phyloP scores from a whole-genome alignment of 805 yeast genomes.

The Pichia phayaonensis region DNA sequence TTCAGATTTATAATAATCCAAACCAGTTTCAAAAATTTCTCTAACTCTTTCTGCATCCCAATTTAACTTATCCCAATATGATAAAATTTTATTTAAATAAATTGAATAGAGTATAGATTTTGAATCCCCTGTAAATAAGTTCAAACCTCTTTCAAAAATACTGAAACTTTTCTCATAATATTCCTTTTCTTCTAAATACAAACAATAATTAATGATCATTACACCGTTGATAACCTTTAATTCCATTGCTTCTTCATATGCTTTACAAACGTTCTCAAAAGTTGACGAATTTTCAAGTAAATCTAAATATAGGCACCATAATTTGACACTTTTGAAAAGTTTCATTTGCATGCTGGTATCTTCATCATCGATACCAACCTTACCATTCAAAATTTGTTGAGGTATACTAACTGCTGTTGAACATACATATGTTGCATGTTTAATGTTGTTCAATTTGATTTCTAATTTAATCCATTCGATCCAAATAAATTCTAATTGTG shows the following conservation, averaged over 20 bases:
- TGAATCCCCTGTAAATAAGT: constrained; percentile 50
- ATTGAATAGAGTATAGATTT: constrained; percentile 65
- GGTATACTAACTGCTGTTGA: constrained; percentile 28
- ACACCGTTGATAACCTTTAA: constrained; percentile 64
- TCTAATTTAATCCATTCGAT: constrained; percentile 71
- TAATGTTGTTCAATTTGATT: constrained; percentile 40
- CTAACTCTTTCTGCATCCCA: constrained; percentile 48
- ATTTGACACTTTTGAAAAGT: constrained; percentile 48
- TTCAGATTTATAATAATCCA: constrained; percentile 24
- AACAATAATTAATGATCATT: constrained; percentile 58
- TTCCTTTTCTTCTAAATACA: constrained; percentile 42
- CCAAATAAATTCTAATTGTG: constrained; percentile 65
- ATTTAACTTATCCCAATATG: constrained; percentile 23
- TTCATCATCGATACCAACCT: constrained; percentile 31
- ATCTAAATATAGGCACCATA: constrained; percentile 75
- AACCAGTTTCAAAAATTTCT: constrained; percentile 66
- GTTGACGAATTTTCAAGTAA: constrained; percentile 51
- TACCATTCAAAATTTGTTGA: constrained; percentile 8
- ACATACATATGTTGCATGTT: constrained; percentile 28
- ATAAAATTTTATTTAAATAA: constrained; percentile 49
- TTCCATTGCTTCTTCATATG: constrained; percentile 48
- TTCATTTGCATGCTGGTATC: constrained; percentile 47
- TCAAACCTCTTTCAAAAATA: constrained; percentile 64
- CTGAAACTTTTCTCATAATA: constrained; percentile 44
- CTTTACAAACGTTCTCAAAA: constrained; percentile 30